Conservation (phyloP, 345 rosid species). For the Euphorbia peplus region DNA sequence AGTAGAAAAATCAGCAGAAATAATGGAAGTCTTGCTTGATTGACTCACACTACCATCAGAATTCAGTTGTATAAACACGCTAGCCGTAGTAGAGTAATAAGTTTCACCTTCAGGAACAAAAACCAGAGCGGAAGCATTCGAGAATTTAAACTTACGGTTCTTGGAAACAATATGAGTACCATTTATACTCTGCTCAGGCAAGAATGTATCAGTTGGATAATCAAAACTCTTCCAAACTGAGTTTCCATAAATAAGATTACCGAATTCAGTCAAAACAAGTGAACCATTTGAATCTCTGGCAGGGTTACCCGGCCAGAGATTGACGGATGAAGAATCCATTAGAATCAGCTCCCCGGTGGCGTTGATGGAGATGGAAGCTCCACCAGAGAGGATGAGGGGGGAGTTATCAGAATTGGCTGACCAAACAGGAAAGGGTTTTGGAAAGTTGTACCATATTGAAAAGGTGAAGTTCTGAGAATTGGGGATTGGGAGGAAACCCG, state of each 20-base stretch:
- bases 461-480: slow-evolving; percentile 32
- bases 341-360: slow-evolving; percentile 31
- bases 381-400: background rate
- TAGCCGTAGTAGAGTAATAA: slow-evolving; percentile 27
- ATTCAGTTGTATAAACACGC: slow-evolving; percentile 19
- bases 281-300: slow-evolving; percentile 22
- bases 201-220: slow-evolving; percentile 42
- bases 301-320: slow-evolving; percentile 21
- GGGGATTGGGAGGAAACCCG: slow-evolving; percentile 37
- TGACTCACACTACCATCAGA: slow-evolving; percentile 22
- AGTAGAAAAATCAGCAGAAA: slow-evolving; percentile 34
- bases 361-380: slow-evolving; percentile 29
- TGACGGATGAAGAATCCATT: slow-evolving; percentile 18
- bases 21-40: slow-evolving; percentile 5
- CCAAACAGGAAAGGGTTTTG: slow-evolving; percentile 38
- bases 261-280: slow-evolving; percentile 32
- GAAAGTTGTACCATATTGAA: slow-evolving; percentile 49
- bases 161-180: slow-evolving; percentile 23
- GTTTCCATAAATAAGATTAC: slow-evolving; percentile 38
- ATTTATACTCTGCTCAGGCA: slow-evolving; percentile 40
- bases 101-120: slow-evolving; percentile 18
- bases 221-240: slow-evolving; percentile 39
- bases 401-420: slow-evolving; percentile 23
- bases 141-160: slow-evolving; percentile 43
- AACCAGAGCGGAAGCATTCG: slow-evolving; percentile 13